phyloP scores from a whole-genome alignment of 306 rosid species.

The Malus asiatica region DNA sequence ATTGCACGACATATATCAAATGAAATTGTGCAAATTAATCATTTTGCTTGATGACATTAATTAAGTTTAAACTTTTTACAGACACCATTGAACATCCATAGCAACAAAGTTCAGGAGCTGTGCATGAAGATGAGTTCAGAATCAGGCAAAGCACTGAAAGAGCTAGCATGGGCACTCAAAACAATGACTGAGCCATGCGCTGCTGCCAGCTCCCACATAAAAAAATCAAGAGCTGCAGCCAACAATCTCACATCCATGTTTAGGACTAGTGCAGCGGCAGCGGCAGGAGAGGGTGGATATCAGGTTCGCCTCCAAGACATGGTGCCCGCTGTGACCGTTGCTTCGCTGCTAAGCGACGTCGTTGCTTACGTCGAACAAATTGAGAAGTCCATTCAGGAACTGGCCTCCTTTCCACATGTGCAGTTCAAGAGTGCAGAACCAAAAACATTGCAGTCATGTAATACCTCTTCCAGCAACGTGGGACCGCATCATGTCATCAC shows the following conservation, averaged over 20 bases:
- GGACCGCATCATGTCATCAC: neutral
- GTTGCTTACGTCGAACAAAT: neutral
- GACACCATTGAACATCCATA: slow-evolving; percentile 19
- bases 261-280: neutral
- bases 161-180: slow-evolving; percentile 22
- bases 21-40: neutral
- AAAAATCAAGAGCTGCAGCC: slow-evolving; percentile 17
- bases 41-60: neutral
- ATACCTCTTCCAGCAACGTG: neutral
- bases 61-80: neutral
- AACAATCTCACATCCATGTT: slow-evolving; percentile 17
- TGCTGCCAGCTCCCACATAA: slow-evolving; percentile 22
- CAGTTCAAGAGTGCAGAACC: slow-evolving; percentile 2
- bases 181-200: slow-evolving; percentile 22
- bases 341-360: slow-evolving; percentile 5
- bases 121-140: slow-evolving; percentile 32
- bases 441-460: neutral
- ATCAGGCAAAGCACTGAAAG: slow-evolving; percentile 30
- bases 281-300: slow-evolving; percentile 1
- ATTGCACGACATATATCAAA: neutral
- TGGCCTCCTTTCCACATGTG: slow-evolving; percentile 5
- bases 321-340: slow-evolving; percentile 21
- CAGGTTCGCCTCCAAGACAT: slow-evolving; percentile 17
- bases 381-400: slow-evolving; percentile 5
- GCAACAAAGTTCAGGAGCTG: slow-evolving; percentile 30